Percentiles rank a stretch among this genome's conserved stretches.
Conservation (phyloP, 306 rosid genomes). For the Prinsepia uniflora region DNA sequence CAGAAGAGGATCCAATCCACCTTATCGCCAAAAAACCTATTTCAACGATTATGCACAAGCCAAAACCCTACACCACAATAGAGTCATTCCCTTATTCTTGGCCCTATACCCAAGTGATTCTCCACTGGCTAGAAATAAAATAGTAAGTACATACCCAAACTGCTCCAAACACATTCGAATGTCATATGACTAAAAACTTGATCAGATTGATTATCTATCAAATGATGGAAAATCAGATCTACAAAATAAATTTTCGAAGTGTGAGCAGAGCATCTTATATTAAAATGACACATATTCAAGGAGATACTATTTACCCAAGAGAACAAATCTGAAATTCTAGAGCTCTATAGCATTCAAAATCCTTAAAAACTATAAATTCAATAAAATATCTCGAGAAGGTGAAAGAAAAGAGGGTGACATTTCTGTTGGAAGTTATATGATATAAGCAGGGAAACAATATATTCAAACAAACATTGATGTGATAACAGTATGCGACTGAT, state of each 20-base stretch:
- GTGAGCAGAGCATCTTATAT: no score
- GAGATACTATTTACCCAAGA: background rate
- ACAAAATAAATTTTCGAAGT: no score
- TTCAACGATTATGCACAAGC: background rate
- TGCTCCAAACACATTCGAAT: no score
- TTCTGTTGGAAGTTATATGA: no score
- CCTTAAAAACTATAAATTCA: background rate
- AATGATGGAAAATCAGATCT: no score
- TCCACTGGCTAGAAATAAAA: no score
- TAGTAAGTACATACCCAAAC: no score
- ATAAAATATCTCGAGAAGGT: background rate
- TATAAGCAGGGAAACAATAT: background rate
- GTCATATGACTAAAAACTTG: no score
- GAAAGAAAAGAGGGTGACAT: no score
- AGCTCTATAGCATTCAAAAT: background rate
- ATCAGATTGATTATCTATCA: no score
- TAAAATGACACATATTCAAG: no score
- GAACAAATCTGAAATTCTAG: background rate
- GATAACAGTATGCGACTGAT: background rate
- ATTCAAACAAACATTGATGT: background rate
- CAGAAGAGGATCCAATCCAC: background rate
- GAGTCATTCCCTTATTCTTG: background rate
- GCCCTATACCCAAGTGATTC: background rate
- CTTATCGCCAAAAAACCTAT: background rate
- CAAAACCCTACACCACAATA: background rate